phyloP scores from a whole-genome alignment of 1,284 basidiomycete species.

The Rhodofomes roseus region DNA sequence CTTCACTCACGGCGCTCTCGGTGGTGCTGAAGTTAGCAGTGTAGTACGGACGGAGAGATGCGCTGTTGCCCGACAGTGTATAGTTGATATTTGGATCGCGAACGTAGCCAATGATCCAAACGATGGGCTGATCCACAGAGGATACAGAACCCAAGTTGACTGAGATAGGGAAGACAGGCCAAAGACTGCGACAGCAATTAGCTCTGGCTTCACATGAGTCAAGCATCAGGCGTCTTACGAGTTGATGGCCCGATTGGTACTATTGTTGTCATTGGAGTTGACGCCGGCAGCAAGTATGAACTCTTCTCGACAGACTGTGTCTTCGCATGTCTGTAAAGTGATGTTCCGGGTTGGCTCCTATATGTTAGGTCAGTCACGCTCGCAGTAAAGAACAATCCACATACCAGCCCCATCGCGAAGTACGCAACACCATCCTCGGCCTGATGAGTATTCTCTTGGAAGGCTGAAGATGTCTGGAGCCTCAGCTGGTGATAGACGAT shows the following conservation, averaged over 20 bases:
- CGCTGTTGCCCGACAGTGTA: constrained; percentile 15
- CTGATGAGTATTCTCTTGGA: background rate
- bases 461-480: background rate
- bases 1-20: constrained; percentile 15
- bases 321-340: background rate
- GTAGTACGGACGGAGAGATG: constrained; percentile 22
- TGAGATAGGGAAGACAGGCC: constrained; percentile 16
- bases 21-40: constrained; percentile 14
- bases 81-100: constrained; percentile 21
- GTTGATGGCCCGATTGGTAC: background rate
- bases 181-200: constrained; percentile 6
- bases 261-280: background rate
- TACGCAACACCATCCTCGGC: background rate
- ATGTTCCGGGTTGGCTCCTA: background rate
- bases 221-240: background rate
- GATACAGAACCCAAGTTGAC: constrained; percentile 19
- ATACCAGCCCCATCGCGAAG: background rate
- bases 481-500: background rate
- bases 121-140: constrained; percentile 11
- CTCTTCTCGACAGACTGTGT: background rate
- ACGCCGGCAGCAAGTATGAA: background rate
- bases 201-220: background rate
- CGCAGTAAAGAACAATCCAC: too few relatives aligned
- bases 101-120: constrained; percentile 21
- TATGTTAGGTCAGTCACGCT: background rate